Conservation (phyloP, 495 filamentous ascomycete species). For the Tetracladium marchalianum region DNA sequence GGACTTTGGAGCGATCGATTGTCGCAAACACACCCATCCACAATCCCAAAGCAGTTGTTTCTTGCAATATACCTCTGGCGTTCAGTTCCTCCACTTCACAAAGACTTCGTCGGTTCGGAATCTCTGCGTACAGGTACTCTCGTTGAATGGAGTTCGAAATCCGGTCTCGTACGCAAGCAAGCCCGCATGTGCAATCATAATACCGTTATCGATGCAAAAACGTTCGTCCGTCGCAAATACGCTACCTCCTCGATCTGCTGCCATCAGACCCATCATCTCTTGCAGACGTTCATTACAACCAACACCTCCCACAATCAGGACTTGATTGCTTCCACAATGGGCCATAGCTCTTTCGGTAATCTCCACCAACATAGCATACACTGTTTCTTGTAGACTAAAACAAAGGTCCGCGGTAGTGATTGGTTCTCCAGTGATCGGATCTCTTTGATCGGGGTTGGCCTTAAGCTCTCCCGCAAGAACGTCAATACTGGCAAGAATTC, state of each 20-base stretch:
- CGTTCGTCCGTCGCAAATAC: slow-evolving; percentile 94
- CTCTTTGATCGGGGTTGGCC: slow-evolving; percentile 31
- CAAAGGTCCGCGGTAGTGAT: slow-evolving; percentile 82
- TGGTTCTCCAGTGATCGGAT: slow-evolving; percentile 29
- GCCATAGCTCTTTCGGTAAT: slow-evolving; percentile 99
- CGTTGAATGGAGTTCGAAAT: slow-evolving; percentile 62
- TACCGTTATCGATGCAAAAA: slow-evolving; percentile 98
- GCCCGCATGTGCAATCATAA: slow-evolving; percentile 98
- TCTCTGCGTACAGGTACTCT: slow-evolving; percentile 84
- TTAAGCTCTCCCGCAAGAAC: slow-evolving; percentile 56
- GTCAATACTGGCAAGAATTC: slow-evolving; percentile 78
- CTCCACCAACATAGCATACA: slow-evolving; percentile 95
- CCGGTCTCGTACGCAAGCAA: slow-evolving; percentile 75
- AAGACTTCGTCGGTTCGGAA: slow-evolving; percentile 93
- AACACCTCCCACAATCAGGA: slow-evolving; percentile 93
- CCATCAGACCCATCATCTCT: slow-evolving; percentile 98
- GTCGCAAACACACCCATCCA: background rate
- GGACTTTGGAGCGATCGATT: background rate
- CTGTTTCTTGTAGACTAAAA: slow-evolving; percentile 89
- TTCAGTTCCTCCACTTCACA: slow-evolving; percentile 79
- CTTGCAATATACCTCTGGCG: background rate
- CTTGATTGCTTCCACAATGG: slow-evolving; percentile 82
- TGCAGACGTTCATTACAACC: slow-evolving; percentile 95
- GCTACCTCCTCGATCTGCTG: slow-evolving; percentile 75
- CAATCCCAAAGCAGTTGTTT: background rate